Evolutionary conservation across 2,329 filamentous ascomycete species (phyloP).

Genomic region (Elsinoe australis): DNA sequence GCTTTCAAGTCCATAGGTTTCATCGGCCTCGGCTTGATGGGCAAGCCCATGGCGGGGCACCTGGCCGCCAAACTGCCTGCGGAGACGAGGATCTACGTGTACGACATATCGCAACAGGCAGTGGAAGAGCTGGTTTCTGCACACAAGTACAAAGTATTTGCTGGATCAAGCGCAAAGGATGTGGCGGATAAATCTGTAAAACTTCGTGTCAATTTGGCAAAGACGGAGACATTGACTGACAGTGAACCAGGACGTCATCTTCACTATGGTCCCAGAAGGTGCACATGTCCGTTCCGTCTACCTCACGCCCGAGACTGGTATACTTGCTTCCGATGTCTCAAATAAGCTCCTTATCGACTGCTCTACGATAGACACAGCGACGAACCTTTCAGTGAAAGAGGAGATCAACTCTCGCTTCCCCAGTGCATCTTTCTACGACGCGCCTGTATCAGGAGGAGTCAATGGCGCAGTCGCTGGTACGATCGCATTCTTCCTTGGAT

Average conservation of each 20-base stretch:
- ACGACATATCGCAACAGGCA: constrained; percentile 40
- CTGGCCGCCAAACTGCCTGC: constrained; percentile 41
- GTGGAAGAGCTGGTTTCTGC: constrained; percentile 39
- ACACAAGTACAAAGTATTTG: constrained; percentile 35
- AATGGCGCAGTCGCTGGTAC: constrained; percentile 46
- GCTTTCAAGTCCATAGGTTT: constrained; percentile 35
- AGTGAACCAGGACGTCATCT: constrained; percentile 38
- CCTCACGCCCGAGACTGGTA: constrained; percentile 38
- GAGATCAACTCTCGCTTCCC: constrained; percentile 30
- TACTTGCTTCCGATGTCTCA: constrained; percentile 36
- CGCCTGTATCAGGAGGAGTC: constrained; percentile 47
- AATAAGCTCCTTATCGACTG: constrained; percentile 48
- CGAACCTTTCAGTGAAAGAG: constrained; percentile 23
- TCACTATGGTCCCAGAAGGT: constrained; percentile 50
- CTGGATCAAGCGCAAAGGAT: constrained; percentile 39
- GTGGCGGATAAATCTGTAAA: constrained; percentile 46
- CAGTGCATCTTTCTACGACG: constrained; percentile 44
- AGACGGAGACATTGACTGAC: not conserved
- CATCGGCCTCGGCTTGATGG: constrained; percentile 51
- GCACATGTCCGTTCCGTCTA: constrained; percentile 46
- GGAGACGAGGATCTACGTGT: constrained; percentile 41
- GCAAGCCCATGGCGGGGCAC: constrained; percentile 46
- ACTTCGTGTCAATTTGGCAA: not conserved
- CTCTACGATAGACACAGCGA: constrained; percentile 50
- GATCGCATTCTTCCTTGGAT: constrained; percentile 51